Base-by-base conservation (phyloP, 352 stramenopile species). In the Globisporangium echinulatum region DNA sequence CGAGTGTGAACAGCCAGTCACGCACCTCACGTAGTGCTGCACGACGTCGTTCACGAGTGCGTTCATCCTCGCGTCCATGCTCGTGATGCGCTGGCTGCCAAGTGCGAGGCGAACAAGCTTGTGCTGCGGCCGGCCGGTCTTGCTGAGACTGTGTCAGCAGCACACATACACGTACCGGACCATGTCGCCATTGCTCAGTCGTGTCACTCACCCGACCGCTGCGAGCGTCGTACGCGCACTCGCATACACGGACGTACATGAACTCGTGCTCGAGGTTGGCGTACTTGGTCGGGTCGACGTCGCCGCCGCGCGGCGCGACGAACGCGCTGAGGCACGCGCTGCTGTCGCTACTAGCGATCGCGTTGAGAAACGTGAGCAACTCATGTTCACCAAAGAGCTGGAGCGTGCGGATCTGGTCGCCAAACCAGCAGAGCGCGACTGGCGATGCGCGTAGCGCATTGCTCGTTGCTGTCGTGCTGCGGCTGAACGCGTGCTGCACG, bases 261-360 rank as follows among this genome's bases (percentile, higher is more conserved):
- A 77, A 88, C n/a, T 92, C 78, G 46, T 90, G 73, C 64, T 93
- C 82, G 33, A 90, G 68, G 47, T 89, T 93, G 17, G 79, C 80
- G 51, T 87, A 93, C 39, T 72, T 77, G 13, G 58, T 66, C 36
- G 80, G 74, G 53, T 90, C 77, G 5, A 93, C 60, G 5, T 82
- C 82, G 25, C 59, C 54, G 7, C 82, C 79, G n/a, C 82, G 83
- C 8, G 84, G 84, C 9, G 67, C 61, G 8, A 84, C 66, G 42
- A 90, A 92, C 10, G 73, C 71, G 49, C 79, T 88, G 46, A 93
- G 52, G 43, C 56, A 74, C 5, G 70, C 69, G 14, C 59, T 77
- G 17, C 69, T 71, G 1, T 62, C 62, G 51, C 64, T 76, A 37
- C 54, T 82, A 3, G 59, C 53, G 13, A 84, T 62, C 38, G 72